phyloP scores from a whole-genome alignment of 495 filamentous ascomycete species.

The Bombardia bombarda region DNA sequence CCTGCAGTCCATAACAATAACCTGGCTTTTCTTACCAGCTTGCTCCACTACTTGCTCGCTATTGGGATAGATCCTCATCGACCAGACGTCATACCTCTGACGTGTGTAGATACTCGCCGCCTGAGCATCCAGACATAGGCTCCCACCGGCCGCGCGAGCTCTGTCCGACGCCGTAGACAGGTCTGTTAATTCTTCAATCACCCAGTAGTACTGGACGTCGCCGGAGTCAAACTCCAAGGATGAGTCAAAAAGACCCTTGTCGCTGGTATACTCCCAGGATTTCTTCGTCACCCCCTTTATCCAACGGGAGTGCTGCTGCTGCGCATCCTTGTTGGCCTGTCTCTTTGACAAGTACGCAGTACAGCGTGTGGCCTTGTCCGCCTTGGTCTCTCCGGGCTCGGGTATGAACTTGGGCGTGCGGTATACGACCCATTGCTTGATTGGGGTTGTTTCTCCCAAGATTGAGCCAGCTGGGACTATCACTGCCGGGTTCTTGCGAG shows the following conservation, averaged over 20 bases:
- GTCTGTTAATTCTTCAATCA: conserved; percentile 1
- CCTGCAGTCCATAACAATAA: conserved; percentile 2
- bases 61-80: neutral
- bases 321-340: neutral
- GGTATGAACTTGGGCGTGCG: neutral
- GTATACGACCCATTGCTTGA: conserved; percentile 5
- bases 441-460: no score
- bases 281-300: neutral
- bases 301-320: no score
- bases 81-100: conserved; percentile 13
- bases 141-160: neutral
- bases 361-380: neutral
- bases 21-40: neutral
- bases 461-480: no score
- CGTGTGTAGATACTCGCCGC: conserved; percentile 2
- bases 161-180: neutral
- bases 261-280: neutral
- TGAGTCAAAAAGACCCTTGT: neutral
- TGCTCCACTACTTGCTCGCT: no score
- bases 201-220: conserved; percentile 1
- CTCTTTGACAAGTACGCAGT: neutral
- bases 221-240: neutral
- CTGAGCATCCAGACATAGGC: conserved; percentile 2
- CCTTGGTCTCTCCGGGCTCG: neutral
- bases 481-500: no score